Percentiles rank a stretch among this genome's conserved stretches.
Conservation (phyloP, 139 green algal species). For the Chlorella sp. region DNA sequence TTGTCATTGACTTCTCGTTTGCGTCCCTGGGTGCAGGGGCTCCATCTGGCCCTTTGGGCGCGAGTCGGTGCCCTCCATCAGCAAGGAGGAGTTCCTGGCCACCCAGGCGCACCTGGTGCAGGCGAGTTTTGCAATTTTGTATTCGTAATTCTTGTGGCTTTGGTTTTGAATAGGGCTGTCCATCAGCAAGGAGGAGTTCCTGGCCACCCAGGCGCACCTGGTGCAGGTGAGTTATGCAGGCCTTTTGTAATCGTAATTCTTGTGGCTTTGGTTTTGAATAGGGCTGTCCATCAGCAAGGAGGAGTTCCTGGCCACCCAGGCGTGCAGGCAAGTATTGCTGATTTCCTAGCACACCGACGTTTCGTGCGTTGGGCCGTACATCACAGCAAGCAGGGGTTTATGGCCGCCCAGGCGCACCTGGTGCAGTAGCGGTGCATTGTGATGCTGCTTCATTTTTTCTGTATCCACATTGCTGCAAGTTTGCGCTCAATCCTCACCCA, state of each 20-base stretch:
- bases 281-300: slow-evolving; percentile 59
- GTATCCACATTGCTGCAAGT: too few species aligned
- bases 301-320: slow-evolving; percentile 63
- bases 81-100: slow-evolving; percentile 64
- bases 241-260: too few species aligned
- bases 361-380: too few species aligned
- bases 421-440: too few species aligned
- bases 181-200: slow-evolving; percentile 63
- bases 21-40: neutral
- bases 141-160: too few species aligned
- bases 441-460: too few species aligned
- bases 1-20: neutral
- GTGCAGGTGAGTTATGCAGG: slow-evolving; percentile 37
- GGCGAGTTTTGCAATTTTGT: neutral
- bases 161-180: too few species aligned
- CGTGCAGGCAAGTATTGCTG: slow-evolving; percentile 43
- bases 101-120: slow-evolving; percentile 62
- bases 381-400: slow-evolving; percentile 65
- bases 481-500: too few species aligned
- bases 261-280: too few species aligned
- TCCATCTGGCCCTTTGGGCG: slow-evolving; percentile 43
- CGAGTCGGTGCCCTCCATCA: slow-evolving; percentile 34
- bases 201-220: slow-evolving; percentile 59
- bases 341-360: too few species aligned
- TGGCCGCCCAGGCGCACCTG: slow-evolving; percentile 59